phyloP scores from a whole-genome alignment of 148 eudicot species.

The Euryodendron excelsum region DNA sequence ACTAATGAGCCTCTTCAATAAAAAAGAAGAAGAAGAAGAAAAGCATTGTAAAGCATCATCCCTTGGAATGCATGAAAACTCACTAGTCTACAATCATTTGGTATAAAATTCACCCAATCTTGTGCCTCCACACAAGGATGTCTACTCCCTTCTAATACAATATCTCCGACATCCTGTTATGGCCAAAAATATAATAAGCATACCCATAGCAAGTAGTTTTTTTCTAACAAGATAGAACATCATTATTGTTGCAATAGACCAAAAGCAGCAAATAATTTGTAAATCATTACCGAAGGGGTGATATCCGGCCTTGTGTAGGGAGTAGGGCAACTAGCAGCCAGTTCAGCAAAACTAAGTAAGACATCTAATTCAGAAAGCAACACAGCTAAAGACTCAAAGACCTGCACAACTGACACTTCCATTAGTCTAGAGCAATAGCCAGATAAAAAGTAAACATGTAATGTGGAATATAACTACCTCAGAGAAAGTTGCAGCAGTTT shows the following conservation, averaged over 20 bases:
- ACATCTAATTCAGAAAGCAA: slow-evolving; percentile 90
- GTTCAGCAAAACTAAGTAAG: slow-evolving; percentile 91
- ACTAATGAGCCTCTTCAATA: slow-evolving; percentile 11
- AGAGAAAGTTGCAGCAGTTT: slow-evolving; percentile 71
- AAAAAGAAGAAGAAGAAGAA: not conserved
- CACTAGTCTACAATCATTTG: slow-evolving; percentile 94
- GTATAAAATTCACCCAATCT: slow-evolving; percentile 99
- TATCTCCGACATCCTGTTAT: slow-evolving; percentile 80
- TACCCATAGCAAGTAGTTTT: not conserved
- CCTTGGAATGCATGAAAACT: slow-evolving; percentile 30
- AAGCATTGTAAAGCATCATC: slow-evolving; percentile 7
- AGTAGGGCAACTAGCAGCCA: slow-evolving; percentile 85
- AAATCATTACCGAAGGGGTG: slow-evolving; percentile 64
- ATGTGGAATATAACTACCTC: slow-evolving; percentile 49
- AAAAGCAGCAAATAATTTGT: slow-evolving; percentile 3
- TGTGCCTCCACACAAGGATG: slow-evolving; percentile 99
- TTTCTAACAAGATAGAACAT: not conserved
- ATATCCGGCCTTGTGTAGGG: slow-evolving; percentile 87
- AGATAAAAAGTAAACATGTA: slow-evolving; percentile 13
- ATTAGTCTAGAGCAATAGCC: slow-evolving; percentile 12
- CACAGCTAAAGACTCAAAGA: slow-evolving; percentile 68
- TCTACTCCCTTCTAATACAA: slow-evolving; percentile 86
- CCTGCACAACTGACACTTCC: slow-evolving; percentile 45
- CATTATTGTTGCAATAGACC: not conserved
- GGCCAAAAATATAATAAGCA: slow-evolving; percentile 14